Evolutionary conservation across 352 stramenopile species (phyloP), one percentile per base, ranked within the genome.

Genomic region (Phytopythium boreale): DNA sequence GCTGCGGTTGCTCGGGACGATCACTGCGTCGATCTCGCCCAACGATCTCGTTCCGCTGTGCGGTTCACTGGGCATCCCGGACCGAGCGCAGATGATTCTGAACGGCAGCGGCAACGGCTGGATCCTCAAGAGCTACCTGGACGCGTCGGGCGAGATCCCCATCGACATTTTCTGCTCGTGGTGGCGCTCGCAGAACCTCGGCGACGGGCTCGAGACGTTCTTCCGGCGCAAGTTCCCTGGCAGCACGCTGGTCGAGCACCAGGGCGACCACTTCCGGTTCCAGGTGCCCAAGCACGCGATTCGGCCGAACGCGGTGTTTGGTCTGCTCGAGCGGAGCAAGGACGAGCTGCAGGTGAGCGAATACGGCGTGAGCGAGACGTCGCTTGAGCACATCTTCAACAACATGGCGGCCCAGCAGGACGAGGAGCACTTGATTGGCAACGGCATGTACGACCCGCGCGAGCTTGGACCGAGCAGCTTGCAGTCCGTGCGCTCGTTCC

Each of bases 331-430:
- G 66, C 61, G 69, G 20, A 74, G 79, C 60, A 94, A 88, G 62
- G 60, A 69, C 10, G 47, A 70, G 26, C 69, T 96, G 12, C 58
- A 71, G 1, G 80, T 98, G 46, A 76, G 81, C 26, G 87, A 96
- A 68, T 98, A 98, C 68, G 88, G 80, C 41, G 79, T 98, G 56
- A 93, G 83, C 51, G 89, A 97, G 61, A 93, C 88, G 31, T 96
- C 90, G 27, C 76, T 98, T 24, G 93, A 98, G 70, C 82, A 96
- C 65, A 95, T 98, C 63, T 98, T 98, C 82, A 97, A 97, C 70
- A 77, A 78, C 66, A 96, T 98, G 80, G 93, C 91, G 2, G 74
- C 72, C 11, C 71, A 94, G 55, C 87, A 97, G 71, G 75, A 79
- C 39, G 76, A 87, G 57, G 80, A 87, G 58, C 71, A 65, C 4